Percentiles rank a stretch among this genome's conserved stretches.
phyloP scores from a whole-genome alignment of 805 yeast species.

The Saturnispora galanensis region DNA sequence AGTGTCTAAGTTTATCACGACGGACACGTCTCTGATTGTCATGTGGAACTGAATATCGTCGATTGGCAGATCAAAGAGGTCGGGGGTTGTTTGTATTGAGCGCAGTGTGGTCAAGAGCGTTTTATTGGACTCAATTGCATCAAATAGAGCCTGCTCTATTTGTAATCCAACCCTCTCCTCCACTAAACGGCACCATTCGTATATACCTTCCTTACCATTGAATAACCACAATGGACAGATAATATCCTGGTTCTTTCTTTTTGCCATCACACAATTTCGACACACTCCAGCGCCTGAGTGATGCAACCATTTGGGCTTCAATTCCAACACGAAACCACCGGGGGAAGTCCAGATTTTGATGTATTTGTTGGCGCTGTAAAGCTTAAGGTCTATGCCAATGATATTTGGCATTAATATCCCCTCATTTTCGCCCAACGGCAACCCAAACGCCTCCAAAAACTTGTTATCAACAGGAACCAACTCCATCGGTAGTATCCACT shows the following conservation, averaged over 20 bases:
- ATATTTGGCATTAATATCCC: conserved; percentile 24
- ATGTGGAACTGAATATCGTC: conserved; percentile 36
- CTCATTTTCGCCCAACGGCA: conserved; percentile 14
- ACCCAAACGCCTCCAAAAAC: not conserved
- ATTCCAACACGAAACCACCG: conserved; percentile 25
- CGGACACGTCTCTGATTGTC: conserved; percentile 46
- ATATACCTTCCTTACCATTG: conserved; percentile 20
- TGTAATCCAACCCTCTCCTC: not conserved
- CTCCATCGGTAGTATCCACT: conserved; percentile 12
- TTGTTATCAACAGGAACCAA: not conserved
- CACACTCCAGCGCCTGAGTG: conserved; percentile 24
- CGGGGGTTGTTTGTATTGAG: too few relatives aligned
- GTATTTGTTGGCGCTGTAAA: conserved; percentile 20
- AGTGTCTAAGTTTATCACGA: conserved; percentile 32
- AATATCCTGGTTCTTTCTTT: conserved; percentile 22
- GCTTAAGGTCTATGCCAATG: conserved; percentile 1
- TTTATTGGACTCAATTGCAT: conserved; percentile 7
- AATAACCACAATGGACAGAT: conserved; percentile 35
- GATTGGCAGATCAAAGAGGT: conserved; percentile 24
- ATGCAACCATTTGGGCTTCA: conserved; percentile 41
- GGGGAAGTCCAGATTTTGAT: conserved; percentile 14
- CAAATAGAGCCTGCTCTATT: conserved; percentile 4
- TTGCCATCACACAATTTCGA: conserved; percentile 36
- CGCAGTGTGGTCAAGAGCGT: too few relatives aligned
- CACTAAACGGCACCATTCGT: conserved; percentile 25